A percentile compares a stretch with the other conserved stretches of the same genome.
These are phyloP conservation scores for Aspergillus awamori DNA, from an alignment of 2,329 filamentous ascomycete species.

Conservation along the genomic window DNA sequence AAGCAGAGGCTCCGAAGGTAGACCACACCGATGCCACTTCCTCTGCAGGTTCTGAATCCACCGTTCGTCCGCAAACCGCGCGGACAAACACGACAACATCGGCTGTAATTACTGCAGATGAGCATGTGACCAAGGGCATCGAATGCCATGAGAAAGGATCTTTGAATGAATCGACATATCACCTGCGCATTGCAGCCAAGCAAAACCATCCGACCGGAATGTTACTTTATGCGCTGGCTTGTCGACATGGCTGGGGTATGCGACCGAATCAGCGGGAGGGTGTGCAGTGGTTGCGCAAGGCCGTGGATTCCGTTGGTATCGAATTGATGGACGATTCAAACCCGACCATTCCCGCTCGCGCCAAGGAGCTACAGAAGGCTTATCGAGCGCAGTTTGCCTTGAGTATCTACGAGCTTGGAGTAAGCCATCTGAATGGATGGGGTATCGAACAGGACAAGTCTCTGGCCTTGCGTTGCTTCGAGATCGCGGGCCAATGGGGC, in stretches of 20 bases:
- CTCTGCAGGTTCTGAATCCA: constrained; percentile 67
- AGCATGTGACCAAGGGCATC: constrained; percentile 89
- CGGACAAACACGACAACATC: constrained; percentile 32
- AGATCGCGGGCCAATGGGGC: constrained; percentile 94
- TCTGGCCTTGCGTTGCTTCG: constrained; percentile 87
- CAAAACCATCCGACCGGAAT: constrained; percentile 89
- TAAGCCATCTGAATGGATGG: constrained; percentile 98
- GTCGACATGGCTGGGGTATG: constrained; percentile 97
- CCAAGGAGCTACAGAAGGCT: constrained; percentile 70
- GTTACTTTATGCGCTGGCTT: constrained; percentile 93
- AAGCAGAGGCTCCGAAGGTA: constrained; percentile 19
- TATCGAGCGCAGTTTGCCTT: constrained; percentile 91
- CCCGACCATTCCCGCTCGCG: constrained; percentile 53
- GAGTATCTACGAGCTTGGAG: constrained; percentile 93
- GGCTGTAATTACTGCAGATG: constrained; percentile 60
- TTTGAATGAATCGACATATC: constrained; percentile 92
- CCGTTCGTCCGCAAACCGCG: constrained; percentile 49
- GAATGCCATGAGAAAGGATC: constrained; percentile 85
- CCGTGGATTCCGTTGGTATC: constrained; percentile 78
- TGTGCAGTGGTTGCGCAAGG: constrained; percentile 87
- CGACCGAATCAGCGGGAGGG: constrained; percentile 86
- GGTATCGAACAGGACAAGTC: constrained; percentile 90
- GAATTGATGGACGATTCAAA: constrained; percentile 79
- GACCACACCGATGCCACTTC: constrained; percentile 52
- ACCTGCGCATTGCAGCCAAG: constrained; percentile 84